These are phyloP conservation scores for Cicer judaicum DNA, from an alignment of 306 rosid genomes.

Conservation along the genomic window DNA sequence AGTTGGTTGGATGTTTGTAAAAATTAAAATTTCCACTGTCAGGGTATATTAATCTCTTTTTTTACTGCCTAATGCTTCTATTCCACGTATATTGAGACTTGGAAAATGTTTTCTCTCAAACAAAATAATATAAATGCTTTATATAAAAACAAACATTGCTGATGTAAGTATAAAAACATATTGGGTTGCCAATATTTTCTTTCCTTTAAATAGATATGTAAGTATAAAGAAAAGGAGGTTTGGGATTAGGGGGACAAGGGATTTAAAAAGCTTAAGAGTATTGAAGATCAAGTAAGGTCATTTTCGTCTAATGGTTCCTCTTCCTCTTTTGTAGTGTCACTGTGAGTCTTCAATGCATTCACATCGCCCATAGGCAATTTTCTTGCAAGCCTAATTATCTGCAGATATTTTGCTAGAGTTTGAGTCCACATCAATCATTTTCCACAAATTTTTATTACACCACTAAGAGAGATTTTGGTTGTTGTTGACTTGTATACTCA, in stretches of 20 bases:
- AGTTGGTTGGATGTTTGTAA: no score
- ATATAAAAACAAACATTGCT: background rate
- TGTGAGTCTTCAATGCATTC: constrained; percentile 53
- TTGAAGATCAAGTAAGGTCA: constrained; percentile 68
- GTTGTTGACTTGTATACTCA: background rate
- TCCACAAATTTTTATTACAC: background rate
- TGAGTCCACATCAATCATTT: constrained; percentile 8
- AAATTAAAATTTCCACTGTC: no score
- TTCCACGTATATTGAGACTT: background rate
- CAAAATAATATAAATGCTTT: background rate
- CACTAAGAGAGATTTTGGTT: background rate
- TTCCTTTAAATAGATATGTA: background rate
- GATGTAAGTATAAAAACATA: background rate
- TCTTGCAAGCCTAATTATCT: constrained; percentile 88
- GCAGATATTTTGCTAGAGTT: constrained; percentile 46
- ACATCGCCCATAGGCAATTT: constrained; percentile 90
- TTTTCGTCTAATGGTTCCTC: constrained; percentile 74
- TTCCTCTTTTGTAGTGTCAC: constrained; percentile 46
- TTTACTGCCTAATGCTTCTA: background rate
- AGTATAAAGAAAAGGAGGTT: background rate
- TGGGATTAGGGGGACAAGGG: background rate
- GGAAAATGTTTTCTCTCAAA: background rate
- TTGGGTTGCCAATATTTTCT: background rate
- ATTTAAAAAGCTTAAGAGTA: background rate
- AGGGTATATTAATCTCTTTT: no score